Evolutionary conservation across 768 basidiomycete genomes (phyloP), one percentile per base, ranked within the genome.

Genomic region (Arthromyces matolae): DNA sequence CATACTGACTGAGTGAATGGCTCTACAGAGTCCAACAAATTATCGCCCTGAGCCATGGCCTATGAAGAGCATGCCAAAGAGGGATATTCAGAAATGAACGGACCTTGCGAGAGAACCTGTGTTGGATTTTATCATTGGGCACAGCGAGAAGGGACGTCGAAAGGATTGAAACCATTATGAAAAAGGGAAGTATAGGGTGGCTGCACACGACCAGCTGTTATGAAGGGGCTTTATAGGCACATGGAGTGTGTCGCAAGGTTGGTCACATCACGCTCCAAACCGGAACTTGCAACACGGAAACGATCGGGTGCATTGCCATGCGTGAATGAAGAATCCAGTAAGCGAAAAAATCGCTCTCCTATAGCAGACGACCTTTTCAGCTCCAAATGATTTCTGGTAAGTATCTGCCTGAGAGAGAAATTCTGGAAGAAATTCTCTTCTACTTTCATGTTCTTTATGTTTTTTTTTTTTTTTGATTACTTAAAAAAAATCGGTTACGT

Each of bases 1-100:
- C 22, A 13, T 27, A 65, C 76, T 46, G 35, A 86, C 84, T 79
- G 73, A 29, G 79, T 78, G 58, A 84, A 84, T 32, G 78, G 74
- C 52, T 76, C 72, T 35, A 85, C 65, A n/a, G 82, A 82, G 51
- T 82, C 80, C 40, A 68, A 64, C 35, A 79, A 63, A 53, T 71
- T 73, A n/a, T n/a, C n/a, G 46, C 75, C 75, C 27, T n/a, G n/a
- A n/a, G n/a, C n/a, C n/a, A n/a, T n/a, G n/a, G n/a, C n/a, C n/a
- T n/a, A n/a, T n/a, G n/a, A n/a, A n/a, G n/a, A n/a, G n/a, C n/a
- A n/a, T n/a, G n/a, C n/a, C n/a, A n/a, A n/a, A n/a, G n/a, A n/a
- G n/a, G n/a, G n/a, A 23, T 22, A n/a, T 22, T 19, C 32, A 25
- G 45, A 14, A 25, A 45, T 32, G 43, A 19, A 44, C 24, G 48